These are phyloP conservation scores for Plasmopara muralis DNA, from an alignment of 352 stramenopile species.

Conservation along the genomic window DNA sequence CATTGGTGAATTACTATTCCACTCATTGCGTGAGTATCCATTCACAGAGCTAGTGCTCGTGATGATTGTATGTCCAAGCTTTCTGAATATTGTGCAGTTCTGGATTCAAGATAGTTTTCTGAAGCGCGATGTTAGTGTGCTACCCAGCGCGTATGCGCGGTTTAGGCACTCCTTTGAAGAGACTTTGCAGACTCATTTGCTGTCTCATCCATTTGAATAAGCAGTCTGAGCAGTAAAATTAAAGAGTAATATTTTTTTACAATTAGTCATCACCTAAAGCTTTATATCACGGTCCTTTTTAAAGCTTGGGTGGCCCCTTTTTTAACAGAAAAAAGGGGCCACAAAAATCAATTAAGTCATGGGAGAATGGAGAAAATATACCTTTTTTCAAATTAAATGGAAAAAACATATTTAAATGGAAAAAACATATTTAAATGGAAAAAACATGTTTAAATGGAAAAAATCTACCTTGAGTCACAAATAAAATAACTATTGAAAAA, in stretches of 20 bases:
- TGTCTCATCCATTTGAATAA: constrained; percentile 28
- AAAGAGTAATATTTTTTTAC: neutral
- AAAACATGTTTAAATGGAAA: too few species aligned
- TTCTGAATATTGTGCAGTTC: constrained; percentile 81
- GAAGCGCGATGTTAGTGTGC: constrained; percentile 62
- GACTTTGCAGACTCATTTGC: constrained; percentile 57
- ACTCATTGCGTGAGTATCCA: constrained; percentile 49
- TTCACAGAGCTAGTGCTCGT: constrained; percentile 69
- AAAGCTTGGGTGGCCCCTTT: too few species aligned
- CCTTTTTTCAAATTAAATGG: too few species aligned
- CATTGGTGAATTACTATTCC: constrained; percentile 60
- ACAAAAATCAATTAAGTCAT: too few species aligned
- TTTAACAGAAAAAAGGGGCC: too few species aligned
- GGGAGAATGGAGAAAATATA: too few species aligned
- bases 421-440: too few species aligned
- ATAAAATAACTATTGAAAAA: too few species aligned
- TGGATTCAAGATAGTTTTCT: constrained; percentile 85
- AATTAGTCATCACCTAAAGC: too few species aligned
- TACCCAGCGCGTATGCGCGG: constrained; percentile 48
- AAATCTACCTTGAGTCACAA: too few species aligned
- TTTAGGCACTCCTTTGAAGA: constrained; percentile 64
- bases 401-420: too few species aligned
- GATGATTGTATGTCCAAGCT: constrained; percentile 78
- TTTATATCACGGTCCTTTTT: too few species aligned
- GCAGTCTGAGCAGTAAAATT: neutral